Percentiles rank a stretch among this genome's conserved stretches.
Evolutionary conservation across 176 grass and related monocot species (phyloP).

Genomic region (Phyllostachys edulis): DNA sequence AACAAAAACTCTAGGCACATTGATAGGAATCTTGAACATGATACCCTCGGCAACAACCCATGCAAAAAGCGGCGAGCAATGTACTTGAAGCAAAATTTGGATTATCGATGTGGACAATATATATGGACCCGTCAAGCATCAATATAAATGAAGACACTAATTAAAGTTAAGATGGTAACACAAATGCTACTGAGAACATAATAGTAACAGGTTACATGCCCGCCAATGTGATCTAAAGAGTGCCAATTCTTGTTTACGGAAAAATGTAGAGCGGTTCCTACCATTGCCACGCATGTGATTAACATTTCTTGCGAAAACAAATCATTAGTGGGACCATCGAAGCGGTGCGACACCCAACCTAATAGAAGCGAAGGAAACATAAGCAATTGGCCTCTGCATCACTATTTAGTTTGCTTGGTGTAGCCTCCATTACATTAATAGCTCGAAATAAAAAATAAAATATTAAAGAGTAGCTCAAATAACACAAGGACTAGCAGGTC

Average conservation of each 20-base stretch:
- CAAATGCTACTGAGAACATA: slow-evolving; percentile 3
- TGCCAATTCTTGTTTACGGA: slow-evolving; percentile 77
- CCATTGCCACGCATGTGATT: too few species aligned
- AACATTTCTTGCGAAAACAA: too few species aligned
- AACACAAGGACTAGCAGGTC: too few species aligned
- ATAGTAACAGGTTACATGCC: slow-evolving; percentile 39
- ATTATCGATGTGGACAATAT: slow-evolving; percentile 66
- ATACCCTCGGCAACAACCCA: slow-evolving; percentile 87
- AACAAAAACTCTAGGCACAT: slow-evolving; percentile 65
- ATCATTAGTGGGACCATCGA: too few species aligned
- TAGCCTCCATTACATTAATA: too few species aligned
- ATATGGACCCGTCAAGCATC: slow-evolving; percentile 28
- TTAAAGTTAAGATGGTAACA: background rate
- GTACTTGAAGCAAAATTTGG: slow-evolving; percentile 71
- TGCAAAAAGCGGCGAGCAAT: slow-evolving; percentile 63
- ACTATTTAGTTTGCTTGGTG: too few species aligned
- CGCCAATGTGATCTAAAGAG: slow-evolving; percentile 93
- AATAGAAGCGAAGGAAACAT: too few species aligned
- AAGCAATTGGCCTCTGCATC: too few species aligned
- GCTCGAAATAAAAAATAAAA: too few species aligned
- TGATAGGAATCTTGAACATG: slow-evolving; percentile 89
- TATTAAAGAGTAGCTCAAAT: too few species aligned
- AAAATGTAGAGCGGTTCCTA: slow-evolving; percentile 65
- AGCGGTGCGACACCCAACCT: too few species aligned
- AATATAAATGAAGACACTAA: slow-evolving; percentile 1